Base-by-base conservation (phyloP, 805 yeast genomes). In the Myxozyma neglecta region DNA sequence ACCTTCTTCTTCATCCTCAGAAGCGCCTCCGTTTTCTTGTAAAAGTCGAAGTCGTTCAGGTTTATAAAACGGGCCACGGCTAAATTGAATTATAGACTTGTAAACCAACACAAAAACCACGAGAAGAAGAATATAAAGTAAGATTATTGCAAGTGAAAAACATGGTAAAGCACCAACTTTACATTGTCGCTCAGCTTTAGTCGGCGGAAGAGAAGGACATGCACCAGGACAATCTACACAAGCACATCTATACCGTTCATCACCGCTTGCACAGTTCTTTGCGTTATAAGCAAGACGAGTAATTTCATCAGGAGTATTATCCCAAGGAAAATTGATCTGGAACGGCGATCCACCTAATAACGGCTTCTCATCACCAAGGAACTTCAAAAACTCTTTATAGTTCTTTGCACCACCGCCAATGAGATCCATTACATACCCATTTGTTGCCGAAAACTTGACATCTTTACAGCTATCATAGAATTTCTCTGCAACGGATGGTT, bases 401-500 rank as follows among this genome's bases (percentile, higher is more conserved):
- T 85, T 83, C 57, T 79, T 81, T 1, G 98, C 97, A 1, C 98
- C 98, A n/a, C 99, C 99, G 7, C 99, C 99, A 46, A 93, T 86
- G 45, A 93, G 79, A 72, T 93, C 98, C 97, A 93, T 91, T 9
- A 97, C 98, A 70, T 82, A 89, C 1, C 97, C 97, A 74, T 92
- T 93, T 1, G 97, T 91, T 7, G 97, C 97, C 3, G 93, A 85
- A 73, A 94, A 92, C 75, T 93, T 91, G 72, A 93, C 87, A 65
- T 86, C 85, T 68, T 88, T 88, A 76, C 99, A 93, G 1, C 97
- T 89, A 59, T 91, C 88, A 71, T 78, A 93, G 69, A 93, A 84
- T 1, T 70, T 77, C 0, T 79, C 69, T 0, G 96, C 97, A 78
- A 84, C 83, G 1, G 69, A 69, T 0, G 82, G 78, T 60, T 83